Evolutionary conservation across 78 protist genomes (phyloP).

Genomic region (Emiliania huxleyi): DNA sequence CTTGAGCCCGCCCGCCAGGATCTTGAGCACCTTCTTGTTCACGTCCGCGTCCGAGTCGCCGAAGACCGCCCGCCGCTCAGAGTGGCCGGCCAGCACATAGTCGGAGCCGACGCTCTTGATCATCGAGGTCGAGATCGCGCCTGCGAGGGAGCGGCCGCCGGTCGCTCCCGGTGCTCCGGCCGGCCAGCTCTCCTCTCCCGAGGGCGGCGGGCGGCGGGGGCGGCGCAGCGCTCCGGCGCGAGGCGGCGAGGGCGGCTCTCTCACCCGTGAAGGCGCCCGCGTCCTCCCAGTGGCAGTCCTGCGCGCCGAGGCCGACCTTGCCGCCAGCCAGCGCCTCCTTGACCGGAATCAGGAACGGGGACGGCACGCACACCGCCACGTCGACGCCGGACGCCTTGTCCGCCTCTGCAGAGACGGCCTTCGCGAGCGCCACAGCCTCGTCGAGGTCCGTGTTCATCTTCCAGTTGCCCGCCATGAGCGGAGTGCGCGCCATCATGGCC

Average conservation of each 20-base stretch:
- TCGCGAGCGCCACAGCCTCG: constrained; percentile 30
- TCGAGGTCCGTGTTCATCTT: not conserved
- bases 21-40: constrained; percentile 73
- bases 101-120: constrained; percentile 34
- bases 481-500: not conserved
- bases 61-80: constrained; percentile 94
- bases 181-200: too few species aligned
- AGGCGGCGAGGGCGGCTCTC: too few species aligned
- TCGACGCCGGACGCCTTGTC: not conserved
- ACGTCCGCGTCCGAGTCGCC: constrained; percentile 76
- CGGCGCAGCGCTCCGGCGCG: too few species aligned
- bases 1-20: constrained; percentile 66
- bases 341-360: constrained; percentile 13
- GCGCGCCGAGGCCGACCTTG: constrained; percentile 31
- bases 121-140: not conserved
- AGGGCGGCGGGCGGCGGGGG: too few species aligned
- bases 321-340: not conserved
- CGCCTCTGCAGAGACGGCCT: not conserved
- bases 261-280: constrained; percentile 47
- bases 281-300: constrained; percentile 31
- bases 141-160: too few species aligned
- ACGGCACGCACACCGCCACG: constrained; percentile 28
- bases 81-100: constrained; percentile 96
- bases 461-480: constrained; percentile 47
- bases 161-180: too few species aligned